phyloP scores from a whole-genome alignment of 768 basidiomycete species.

The Rubroboletus satanas region DNA sequence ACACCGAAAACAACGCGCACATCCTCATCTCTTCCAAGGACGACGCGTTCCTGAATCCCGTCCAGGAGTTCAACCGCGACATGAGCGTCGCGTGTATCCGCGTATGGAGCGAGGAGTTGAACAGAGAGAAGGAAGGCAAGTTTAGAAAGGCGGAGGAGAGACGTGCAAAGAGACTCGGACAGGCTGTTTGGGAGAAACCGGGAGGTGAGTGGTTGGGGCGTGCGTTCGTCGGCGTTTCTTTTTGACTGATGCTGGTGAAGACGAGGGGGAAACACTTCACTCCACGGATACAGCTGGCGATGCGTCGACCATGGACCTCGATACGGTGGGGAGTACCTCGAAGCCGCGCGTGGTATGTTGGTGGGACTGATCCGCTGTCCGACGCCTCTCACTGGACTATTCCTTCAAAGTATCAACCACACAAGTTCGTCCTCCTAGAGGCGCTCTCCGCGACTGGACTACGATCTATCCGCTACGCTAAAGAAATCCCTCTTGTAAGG shows the following conservation, averaged over 20 bases:
- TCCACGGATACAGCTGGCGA: neutral
- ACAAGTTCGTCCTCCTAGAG: slow-evolving; percentile 80
- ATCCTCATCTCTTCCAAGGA: slow-evolving; percentile 54
- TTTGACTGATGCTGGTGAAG: slow-evolving; percentile 4
- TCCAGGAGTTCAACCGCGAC: slow-evolving; percentile 98
- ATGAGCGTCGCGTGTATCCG: slow-evolving; percentile 86
- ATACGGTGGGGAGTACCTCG: neutral
- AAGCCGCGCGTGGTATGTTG: slow-evolving; percentile 26
- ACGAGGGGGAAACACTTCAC: neutral
- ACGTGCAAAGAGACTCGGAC: slow-evolving; percentile 36
- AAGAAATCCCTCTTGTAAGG: slow-evolving; percentile 92
- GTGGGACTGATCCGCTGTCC: neutral
- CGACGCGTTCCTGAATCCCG: slow-evolving; percentile 92
- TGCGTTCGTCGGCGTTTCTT: neutral
- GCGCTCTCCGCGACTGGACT: slow-evolving; percentile 95
- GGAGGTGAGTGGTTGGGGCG: slow-evolving; percentile 37
- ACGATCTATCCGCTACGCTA: slow-evolving; percentile 93
- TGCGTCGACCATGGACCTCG: neutral
- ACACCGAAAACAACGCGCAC: slow-evolving; percentile 77
- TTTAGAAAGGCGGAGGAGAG: slow-evolving; percentile 55
- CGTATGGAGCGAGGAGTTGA: slow-evolving; percentile 76
- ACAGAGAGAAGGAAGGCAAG: slow-evolving; percentile 56
- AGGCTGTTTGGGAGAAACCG: slow-evolving; percentile 39
- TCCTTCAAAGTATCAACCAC: slow-evolving; percentile 45
- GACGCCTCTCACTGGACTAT: slow-evolving; percentile 1